Percentiles rank a stretch among this genome's conserved stretches.
Evolutionary conservation across 495 filamentous ascomycete species (phyloP).

Genomic region (Neurospora sp.): DNA sequence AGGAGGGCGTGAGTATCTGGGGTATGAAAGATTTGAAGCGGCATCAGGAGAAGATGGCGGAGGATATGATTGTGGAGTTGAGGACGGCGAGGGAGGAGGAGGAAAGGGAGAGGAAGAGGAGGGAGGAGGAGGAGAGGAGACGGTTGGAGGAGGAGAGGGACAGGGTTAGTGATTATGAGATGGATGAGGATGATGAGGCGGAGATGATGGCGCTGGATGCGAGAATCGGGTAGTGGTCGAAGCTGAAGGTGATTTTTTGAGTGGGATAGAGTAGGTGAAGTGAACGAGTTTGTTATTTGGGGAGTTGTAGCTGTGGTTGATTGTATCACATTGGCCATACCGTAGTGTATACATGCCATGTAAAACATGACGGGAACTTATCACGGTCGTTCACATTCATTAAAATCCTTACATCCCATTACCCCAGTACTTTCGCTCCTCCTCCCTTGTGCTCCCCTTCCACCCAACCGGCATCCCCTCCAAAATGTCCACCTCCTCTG

Average conservation of each 20-base stretch:
- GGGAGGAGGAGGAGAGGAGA: conserved; percentile 10
- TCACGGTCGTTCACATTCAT: not conserved
- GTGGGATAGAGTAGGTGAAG: not conserved
- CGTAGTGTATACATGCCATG: not conserved
- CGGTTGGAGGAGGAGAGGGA: conserved; percentile 3
- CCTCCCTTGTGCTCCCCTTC: not conserved
- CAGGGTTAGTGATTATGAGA: conserved; percentile 44
- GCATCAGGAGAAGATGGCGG: conserved; percentile 68
- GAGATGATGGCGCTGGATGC: conserved; percentile 55
- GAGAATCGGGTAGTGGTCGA: not conserved
- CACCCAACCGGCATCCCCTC: not conserved
- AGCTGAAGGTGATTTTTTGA: not conserved
- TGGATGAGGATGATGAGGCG: conserved; percentile 49
- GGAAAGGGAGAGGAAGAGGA: conserved; percentile 23
- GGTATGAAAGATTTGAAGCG: conserved; percentile 62
- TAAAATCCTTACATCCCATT: not conserved
- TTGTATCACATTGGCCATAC: not conserved
- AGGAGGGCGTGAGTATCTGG: conserved; percentile 92
- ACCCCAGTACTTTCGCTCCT: not conserved
- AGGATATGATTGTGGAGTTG: conserved; percentile 43
- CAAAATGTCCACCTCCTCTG: not conserved
- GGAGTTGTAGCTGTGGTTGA: not conserved
- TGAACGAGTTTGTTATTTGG: not conserved
- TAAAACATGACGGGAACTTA: not conserved
- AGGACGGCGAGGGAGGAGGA: conserved; percentile 17